A percentile compares a stretch with the other conserved stretches of the same genome.
These are phyloP conservation scores for Fusarium duplospermum DNA, from an alignment of 2,329 filamentous ascomycete species.

Conservation along the genomic window DNA sequence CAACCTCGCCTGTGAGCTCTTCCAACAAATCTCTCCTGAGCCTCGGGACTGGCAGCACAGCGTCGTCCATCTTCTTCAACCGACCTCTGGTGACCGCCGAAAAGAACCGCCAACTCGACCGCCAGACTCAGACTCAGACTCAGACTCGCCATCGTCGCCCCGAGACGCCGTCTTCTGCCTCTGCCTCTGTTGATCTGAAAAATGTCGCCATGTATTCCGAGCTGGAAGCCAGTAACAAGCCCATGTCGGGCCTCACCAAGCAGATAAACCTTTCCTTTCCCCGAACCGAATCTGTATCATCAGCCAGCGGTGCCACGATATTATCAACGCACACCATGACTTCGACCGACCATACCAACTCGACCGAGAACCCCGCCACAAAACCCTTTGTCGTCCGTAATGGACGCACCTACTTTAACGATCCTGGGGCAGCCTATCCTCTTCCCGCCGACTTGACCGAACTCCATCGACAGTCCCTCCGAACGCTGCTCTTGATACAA, in stretches of 20 bases:
- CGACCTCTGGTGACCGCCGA: conserved; percentile 29
- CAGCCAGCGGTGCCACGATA: conserved; percentile 57
- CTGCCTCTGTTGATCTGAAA: conserved; percentile 46
- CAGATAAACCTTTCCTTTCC: conserved; percentile 51
- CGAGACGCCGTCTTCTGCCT: conserved; percentile 32
- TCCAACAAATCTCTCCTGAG: conserved; percentile 28
- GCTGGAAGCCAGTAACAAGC: conserved; percentile 46
- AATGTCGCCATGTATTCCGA: conserved; percentile 53
- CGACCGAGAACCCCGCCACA: conserved; percentile 54
- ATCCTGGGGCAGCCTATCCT: conserved; percentile 79
- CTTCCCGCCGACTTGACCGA: conserved; percentile 89
- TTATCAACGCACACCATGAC: conserved; percentile 59
- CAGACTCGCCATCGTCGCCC: conserved; percentile 30
- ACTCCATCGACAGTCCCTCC: conserved; percentile 86
- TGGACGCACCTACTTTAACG: conserved; percentile 85
- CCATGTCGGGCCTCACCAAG: conserved; percentile 43
- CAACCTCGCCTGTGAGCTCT: conserved; percentile 32
- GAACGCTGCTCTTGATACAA: conserved; percentile 83
- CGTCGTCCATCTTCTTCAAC: conserved; percentile 39
- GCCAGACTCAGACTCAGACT: background rate
- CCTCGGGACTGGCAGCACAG: conserved; percentile 10
- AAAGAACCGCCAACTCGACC: conserved; percentile 37
- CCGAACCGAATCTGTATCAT: conserved; percentile 60
- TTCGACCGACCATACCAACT: conserved; percentile 60
- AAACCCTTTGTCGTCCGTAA: conserved; percentile 77